Conservation (phyloP, 2,329 filamentous ascomycete species). For the Talaromyces sp. region DNA sequence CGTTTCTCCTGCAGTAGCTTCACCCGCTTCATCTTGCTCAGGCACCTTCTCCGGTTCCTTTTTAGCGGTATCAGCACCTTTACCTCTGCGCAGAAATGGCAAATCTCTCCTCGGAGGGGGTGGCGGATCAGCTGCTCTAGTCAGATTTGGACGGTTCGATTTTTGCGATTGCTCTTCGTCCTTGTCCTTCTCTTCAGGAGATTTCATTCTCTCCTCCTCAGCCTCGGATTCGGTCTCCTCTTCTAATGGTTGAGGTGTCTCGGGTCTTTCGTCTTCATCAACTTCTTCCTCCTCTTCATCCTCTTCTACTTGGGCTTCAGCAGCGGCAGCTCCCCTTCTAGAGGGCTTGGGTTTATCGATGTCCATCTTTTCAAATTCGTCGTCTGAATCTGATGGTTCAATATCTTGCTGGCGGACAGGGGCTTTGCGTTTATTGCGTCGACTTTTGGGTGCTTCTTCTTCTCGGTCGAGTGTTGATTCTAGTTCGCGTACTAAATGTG, state of each 20-base stretch:
- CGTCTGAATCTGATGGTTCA: slow-evolving; percentile 32
- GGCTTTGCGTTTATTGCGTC: slow-evolving; percentile 32
- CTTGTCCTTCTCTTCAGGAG: slow-evolving; percentile 1
- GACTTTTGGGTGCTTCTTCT: slow-evolving; percentile 23
- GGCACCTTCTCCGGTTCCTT: slow-evolving; percentile 4
- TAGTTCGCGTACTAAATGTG: slow-evolving; percentile 28
- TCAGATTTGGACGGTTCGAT: slow-evolving; percentile 18
- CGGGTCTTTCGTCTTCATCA: slow-evolving; percentile 29
- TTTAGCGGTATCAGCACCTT: slow-evolving; percentile 12
- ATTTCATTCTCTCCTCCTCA: slow-evolving; percentile 29
- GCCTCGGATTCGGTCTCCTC: slow-evolving; percentile 33
- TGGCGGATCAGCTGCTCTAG: slow-evolving; percentile 21
- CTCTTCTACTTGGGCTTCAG: neutral
- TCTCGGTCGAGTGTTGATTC: slow-evolving; percentile 19
- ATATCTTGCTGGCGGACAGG: slow-evolving; percentile 18
- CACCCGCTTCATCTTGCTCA: slow-evolving; percentile 19
- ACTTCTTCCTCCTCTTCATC: slow-evolving; percentile 21
- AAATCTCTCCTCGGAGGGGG: slow-evolving; percentile 45
- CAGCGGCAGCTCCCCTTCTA: neutral
- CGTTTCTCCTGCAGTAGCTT: slow-evolving; percentile 36
- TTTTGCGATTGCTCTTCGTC: slow-evolving; percentile 5
- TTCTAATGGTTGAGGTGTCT: slow-evolving; percentile 36
- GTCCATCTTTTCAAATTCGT: slow-evolving; percentile 42
- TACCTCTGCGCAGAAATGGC: slow-evolving; percentile 36
- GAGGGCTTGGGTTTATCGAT: slow-evolving; percentile 26